phyloP scores from a whole-genome alignment of 192 early-diverging fungal species.

The Backusella tuberculispora region DNA sequence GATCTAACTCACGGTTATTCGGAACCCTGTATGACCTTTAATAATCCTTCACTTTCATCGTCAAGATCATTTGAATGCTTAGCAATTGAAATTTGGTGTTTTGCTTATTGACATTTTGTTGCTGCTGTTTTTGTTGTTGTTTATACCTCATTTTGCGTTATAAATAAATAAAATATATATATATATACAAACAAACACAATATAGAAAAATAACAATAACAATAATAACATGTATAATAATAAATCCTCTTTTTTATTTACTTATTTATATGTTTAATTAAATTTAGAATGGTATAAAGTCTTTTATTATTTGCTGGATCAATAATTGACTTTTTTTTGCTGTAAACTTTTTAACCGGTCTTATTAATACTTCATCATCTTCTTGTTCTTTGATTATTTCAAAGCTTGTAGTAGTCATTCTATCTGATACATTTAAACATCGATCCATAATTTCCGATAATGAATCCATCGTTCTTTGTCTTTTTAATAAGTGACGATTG shows the following conservation, averaged over 20 bases:
- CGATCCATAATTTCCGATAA: neutral
- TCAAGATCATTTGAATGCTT: constrained; percentile 18
- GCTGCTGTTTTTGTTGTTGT: no score
- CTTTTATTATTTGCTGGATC: neutral
- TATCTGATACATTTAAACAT: neutral
- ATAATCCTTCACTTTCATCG: constrained; percentile 15
- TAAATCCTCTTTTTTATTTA: neutral
- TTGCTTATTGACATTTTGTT: constrained; percentile 25
- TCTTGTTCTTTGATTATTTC: neutral
- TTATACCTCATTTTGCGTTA: constrained; percentile 8
- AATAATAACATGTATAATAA: neutral
- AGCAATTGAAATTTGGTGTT: constrained; percentile 26
- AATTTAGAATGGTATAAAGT: constrained; percentile 1
- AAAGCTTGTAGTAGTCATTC: neutral
- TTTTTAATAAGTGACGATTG: neutral
- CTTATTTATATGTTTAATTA: neutral
- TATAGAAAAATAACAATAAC: no score
- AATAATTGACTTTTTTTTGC: neutral
- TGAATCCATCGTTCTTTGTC: constrained; percentile 1
- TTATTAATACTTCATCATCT: neutral
- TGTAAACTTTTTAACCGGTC: neutral
- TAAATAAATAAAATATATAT: neutral
- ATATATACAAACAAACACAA: neutral
- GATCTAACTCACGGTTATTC: constrained; percentile 73
- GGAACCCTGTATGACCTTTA: constrained; percentile 32